These are phyloP conservation scores for Omphalea diandra DNA, from an alignment of 441 rosid genomes.

Conservation along the genomic window DNA sequence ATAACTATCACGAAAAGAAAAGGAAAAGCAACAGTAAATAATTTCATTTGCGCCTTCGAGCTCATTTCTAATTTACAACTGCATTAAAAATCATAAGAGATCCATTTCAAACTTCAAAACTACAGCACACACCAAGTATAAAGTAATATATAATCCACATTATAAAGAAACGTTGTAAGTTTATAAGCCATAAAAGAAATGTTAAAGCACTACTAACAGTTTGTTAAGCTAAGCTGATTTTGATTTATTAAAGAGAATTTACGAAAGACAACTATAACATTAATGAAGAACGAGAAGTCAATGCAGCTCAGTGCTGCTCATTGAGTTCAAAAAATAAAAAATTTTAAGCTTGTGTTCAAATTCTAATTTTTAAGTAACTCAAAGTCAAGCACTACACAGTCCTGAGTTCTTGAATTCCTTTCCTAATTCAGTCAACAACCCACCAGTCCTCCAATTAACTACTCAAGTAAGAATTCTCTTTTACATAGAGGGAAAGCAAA, in stretches of 20 bases:
- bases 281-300: background rate
- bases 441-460: background rate
- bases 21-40: background rate
- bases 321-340: background rate
- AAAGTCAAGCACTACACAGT: background rate
- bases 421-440: background rate
- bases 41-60: background rate
- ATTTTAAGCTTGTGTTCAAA: background rate
- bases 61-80: background rate
- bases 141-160: background rate
- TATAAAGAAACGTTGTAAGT: background rate
- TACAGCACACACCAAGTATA: background rate
- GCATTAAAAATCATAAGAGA: background rate
- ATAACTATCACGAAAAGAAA: background rate
- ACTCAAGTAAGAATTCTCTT: too few species aligned
- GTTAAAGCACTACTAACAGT: background rate
- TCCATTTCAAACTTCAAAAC: background rate
- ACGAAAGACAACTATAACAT: background rate
- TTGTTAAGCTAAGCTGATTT: background rate
- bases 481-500: too few species aligned
- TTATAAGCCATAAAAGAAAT: background rate
- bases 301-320: background rate
- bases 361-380: background rate
- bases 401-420: slow-evolving; percentile 10
- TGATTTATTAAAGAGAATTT: background rate